A percentile compares a stretch with the other conserved stretches of the same genome.
These are phyloP conservation scores for Cladosporium oxysporum DNA, from an alignment of 2,329 filamentous ascomycete genomes.

Conservation along the genomic window DNA sequence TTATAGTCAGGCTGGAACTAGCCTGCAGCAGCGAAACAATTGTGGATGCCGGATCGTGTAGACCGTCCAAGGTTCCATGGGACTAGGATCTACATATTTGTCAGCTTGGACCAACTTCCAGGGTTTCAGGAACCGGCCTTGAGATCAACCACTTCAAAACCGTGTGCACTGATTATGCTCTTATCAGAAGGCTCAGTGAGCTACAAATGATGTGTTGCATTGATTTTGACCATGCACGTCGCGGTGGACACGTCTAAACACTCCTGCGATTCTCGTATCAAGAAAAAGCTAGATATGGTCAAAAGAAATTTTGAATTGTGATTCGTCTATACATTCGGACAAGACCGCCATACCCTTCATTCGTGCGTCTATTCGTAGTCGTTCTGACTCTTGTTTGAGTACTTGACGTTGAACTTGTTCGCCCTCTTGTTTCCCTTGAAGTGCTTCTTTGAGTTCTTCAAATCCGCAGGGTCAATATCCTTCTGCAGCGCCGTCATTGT, in stretches of 20 bases:
- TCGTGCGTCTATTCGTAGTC: slow-evolving; percentile 18
- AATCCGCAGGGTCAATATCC: slow-evolving; percentile 78
- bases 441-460: slow-evolving; percentile 82
- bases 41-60: not conserved
- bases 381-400: slow-evolving; percentile 19
- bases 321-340: not conserved
- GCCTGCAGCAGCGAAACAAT: not conserved
- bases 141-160: not conserved
- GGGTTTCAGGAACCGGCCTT: not conserved
- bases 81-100: not conserved
- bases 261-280: not conserved
- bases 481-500: slow-evolving; percentile 81
- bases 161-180: no score
- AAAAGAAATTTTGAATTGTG: not conserved
- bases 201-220: no score
- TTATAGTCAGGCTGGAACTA: not conserved
- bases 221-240: no score
- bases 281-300: not conserved
- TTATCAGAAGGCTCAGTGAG: no score
- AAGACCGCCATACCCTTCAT: not conserved
- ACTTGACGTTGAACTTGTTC: slow-evolving; percentile 28
- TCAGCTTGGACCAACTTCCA: not conserved
- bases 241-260: not conserved
- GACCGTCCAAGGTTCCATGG: not conserved
- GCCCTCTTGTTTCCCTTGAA: slow-evolving; percentile 74